Evolutionary conservation across 805 yeast genomes (phyloP).

Genomic region (Cyberlindnera samutprakarnensis): DNA sequence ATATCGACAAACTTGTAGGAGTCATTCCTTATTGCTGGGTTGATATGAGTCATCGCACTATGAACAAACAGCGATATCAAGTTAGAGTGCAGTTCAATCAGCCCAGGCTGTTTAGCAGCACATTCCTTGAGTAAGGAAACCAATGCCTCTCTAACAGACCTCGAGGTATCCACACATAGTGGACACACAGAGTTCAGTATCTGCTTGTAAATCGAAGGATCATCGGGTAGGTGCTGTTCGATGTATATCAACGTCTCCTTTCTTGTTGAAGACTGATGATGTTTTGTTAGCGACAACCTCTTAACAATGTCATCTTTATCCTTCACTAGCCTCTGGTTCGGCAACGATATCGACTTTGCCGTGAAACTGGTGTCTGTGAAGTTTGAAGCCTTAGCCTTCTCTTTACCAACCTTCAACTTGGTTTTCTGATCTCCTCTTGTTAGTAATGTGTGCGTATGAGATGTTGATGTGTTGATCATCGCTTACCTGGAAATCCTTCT

Average conservation of each 20-base stretch:
- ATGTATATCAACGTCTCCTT: slow-evolving; percentile 59
- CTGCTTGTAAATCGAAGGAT: slow-evolving; percentile 47
- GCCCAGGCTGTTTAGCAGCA: slow-evolving; percentile 41
- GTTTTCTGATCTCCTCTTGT: slow-evolving; percentile 48
- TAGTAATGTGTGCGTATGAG: too few species aligned
- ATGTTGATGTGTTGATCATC: background rate
- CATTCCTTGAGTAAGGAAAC: slow-evolving; percentile 40
- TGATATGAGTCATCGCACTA: slow-evolving; percentile 91
- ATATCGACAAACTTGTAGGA: slow-evolving; percentile 61
- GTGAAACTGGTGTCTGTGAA: slow-evolving; percentile 82
- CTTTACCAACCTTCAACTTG: slow-evolving; percentile 85
- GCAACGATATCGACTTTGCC: slow-evolving; percentile 45
- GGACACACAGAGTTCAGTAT: slow-evolving; percentile 53
- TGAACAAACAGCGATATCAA: slow-evolving; percentile 65
- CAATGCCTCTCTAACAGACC: slow-evolving; percentile 53
- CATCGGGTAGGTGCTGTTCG: slow-evolving; percentile 42
- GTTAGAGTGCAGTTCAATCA: slow-evolving; percentile 54
- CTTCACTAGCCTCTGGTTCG: slow-evolving; percentile 26
- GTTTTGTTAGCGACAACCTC: slow-evolving; percentile 62
- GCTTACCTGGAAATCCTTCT: slow-evolving; percentile 15
- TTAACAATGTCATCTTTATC: slow-evolving; percentile 41
- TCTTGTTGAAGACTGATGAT: slow-evolving; percentile 63
- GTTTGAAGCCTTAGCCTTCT: slow-evolving; percentile 61
- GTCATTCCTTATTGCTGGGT: slow-evolving; percentile 65
- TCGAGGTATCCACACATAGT: slow-evolving; percentile 50